Base-by-base conservation (phyloP, 441 rosid genomes). In the Pelargonium cotyledonis region DNA sequence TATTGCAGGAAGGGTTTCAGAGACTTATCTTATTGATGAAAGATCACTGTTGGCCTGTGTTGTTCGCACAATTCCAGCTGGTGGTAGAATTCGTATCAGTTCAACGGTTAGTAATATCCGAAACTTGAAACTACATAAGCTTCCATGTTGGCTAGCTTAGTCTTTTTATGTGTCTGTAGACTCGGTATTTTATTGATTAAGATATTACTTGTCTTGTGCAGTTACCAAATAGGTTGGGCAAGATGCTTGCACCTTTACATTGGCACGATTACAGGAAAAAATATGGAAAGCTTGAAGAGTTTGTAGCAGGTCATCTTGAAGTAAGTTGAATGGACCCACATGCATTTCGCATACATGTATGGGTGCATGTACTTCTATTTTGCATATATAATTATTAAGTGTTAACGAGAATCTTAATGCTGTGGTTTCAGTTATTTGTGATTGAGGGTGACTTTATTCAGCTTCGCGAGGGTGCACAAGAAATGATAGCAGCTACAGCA, bases 241-340 rank as follows among this genome's bases (percentile, higher is more conserved):
- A 95, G 82, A 95, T 95, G 99, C 94, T 95, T 78, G 84, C 93
- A 23, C 99, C 99, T 64, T 77, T 92, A 40, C 98, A 87, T 73
- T 95, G 99, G 99, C 92, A 92, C 69, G 99, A 95, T 80, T 95
- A 95, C 86, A 86, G 65, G 86, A 95, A 82, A 68, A 85, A 82
- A 79, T 95, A 84, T 51, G 99, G 99, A 73, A 95, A 89, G 83
- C 95, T 95, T n/a, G 99, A 95, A 55, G 98, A 90, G 49, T 92
- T 95, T 81, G 91, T 95, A 67, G 85, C 85, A 53, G 77, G 85
- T 78, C 96, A 95, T 72, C 85, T 86, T 1, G 93, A 95, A 82
- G 99, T 90, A 74, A 79, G 84, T 70, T 65, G 41, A 3, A 43
- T 65, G 26, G 26, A 23, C 26, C 26, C 26, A 23, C 26, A 23